Percentiles rank a stretch among this genome's conserved stretches.
Conservation (phyloP, 306 rosid genomes). For the Delonix regia region DNA sequence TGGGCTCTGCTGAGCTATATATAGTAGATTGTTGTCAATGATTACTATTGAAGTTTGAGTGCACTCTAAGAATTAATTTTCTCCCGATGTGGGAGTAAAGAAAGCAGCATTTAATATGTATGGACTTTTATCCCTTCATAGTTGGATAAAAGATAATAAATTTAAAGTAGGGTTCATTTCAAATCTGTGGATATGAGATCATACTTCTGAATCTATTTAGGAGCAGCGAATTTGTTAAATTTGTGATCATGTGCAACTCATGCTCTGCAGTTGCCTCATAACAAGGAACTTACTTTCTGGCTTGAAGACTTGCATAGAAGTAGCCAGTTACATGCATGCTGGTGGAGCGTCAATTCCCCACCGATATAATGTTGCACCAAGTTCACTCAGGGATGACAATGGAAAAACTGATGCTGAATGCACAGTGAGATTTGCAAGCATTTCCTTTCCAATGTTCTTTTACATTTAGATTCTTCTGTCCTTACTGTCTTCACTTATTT, state of each 20-base stretch:
- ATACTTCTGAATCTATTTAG: neutral
- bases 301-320: slow-evolving; percentile 84
- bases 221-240: slow-evolving; percentile 20
- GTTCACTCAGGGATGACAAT: slow-evolving; percentile 56
- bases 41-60: slow-evolving; percentile 7
- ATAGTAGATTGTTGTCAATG: neutral
- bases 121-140: slow-evolving; percentile 25
- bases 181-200: slow-evolving; percentile 27
- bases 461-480: slow-evolving; percentile 1
- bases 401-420: slow-evolving; percentile 62
- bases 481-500: slow-evolving; percentile 8
- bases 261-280: slow-evolving; percentile 88
- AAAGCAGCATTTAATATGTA: slow-evolving; percentile 13
- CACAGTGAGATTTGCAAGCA: slow-evolving; percentile 51
- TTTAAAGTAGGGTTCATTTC: slow-evolving; percentile 12
- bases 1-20: neutral
- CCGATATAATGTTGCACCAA: slow-evolving; percentile 52
- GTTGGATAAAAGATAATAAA: slow-evolving; percentile 26
- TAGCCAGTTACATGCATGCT: slow-evolving; percentile 75
- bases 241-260: slow-evolving; percentile 36
- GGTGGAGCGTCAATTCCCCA: slow-evolving; percentile 64
- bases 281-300: slow-evolving; percentile 98
- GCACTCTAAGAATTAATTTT: neutral
- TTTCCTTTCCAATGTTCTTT: slow-evolving; percentile 25
- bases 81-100: neutral